Base-by-base conservation (phyloP, 1,284 basidiomycete species). In the Retiboletus fuscus region DNA sequence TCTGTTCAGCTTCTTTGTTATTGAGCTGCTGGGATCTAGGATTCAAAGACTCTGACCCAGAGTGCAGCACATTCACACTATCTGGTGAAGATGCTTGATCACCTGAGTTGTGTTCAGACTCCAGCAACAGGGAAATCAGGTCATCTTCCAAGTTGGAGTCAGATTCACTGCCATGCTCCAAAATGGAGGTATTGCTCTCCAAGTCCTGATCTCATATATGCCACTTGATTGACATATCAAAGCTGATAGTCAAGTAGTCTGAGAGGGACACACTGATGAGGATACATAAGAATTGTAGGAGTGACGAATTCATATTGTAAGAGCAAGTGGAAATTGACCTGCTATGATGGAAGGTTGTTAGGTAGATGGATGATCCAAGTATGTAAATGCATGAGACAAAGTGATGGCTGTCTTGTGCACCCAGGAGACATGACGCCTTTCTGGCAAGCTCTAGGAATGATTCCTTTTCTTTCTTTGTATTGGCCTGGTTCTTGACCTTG, bases 381-480 rank as follows among this genome's bases (percentile, higher is more conserved):
- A 68, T 26, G 3, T 39, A 12, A 12, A 68, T 68, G 20, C 34
- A 55, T 3, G 61, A 28, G 28, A 47, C 30, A 18, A 15, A 24
- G 3, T 68, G 51, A 3, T 24, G 28, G 22, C 67, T 60, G 22
- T 68, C 67, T 34, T 68, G 61, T 3, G 2, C 41, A 2, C 41
- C 41, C 11, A 68, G 16, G 6, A 68, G 28, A 20, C 61, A 64
- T 1, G 51, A 68, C 39, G 30, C 39, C 20, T 68, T 68, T 1
- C 49, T 18, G 2, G 61, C 39, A 13, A 64, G 10, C 18, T 68
- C 41, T 26, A 46, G 13, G 13, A 55, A 68, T 6, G 43, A 63
- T 22, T 64, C 41, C 20, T 46, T 64, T 13, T 68, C 28, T 8
- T 16, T n/a, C 20, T 24, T 26, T n/a, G 16, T 11, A 30, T 8